A percentile compares a stretch with the other conserved stretches of the same genome.
Evolutionary conservation across 169 alveolate genomes (phyloP).

Genomic region (Eimeria praecox): DNA sequence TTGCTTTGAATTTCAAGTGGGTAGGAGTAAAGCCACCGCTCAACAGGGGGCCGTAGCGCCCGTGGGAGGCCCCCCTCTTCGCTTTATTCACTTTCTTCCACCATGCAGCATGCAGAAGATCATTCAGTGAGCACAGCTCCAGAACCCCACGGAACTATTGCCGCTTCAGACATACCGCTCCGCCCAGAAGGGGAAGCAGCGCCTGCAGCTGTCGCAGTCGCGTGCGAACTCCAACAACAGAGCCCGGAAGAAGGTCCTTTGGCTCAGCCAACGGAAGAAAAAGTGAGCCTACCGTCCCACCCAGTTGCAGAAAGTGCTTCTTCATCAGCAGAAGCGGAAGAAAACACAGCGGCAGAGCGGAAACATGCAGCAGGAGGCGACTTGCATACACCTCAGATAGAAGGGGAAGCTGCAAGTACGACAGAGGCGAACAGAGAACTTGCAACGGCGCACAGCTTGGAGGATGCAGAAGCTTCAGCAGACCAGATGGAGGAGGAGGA

Average conservation of each 20-base stretch:
- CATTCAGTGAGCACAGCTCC: neutral
- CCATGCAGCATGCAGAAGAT: slow-evolving; percentile 27
- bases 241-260: neutral
- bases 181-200: neutral
- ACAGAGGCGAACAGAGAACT: neutral
- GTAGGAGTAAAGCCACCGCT: neutral
- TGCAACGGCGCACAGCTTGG: neutral
- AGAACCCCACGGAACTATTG: neutral
- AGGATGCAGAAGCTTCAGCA: neutral
- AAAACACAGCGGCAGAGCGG: neutral
- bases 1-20: neutral
- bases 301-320: neutral
- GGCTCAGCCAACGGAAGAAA: neutral
- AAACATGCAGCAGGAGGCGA: neutral
- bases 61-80: slow-evolving; percentile 18
- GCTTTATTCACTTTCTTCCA: neutral
- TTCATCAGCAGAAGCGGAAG: slow-evolving; percentile 11
- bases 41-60: neutral
- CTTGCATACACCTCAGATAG: neutral
- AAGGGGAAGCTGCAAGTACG: neutral
- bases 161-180: neutral
- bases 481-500: neutral
- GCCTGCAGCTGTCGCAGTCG: neutral
- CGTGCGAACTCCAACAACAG: slow-evolving; percentile 8
- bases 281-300: neutral